Base-by-base conservation (phyloP, 2,329 filamentous ascomycete species). In the Aureobasidium subglaciale region DNA sequence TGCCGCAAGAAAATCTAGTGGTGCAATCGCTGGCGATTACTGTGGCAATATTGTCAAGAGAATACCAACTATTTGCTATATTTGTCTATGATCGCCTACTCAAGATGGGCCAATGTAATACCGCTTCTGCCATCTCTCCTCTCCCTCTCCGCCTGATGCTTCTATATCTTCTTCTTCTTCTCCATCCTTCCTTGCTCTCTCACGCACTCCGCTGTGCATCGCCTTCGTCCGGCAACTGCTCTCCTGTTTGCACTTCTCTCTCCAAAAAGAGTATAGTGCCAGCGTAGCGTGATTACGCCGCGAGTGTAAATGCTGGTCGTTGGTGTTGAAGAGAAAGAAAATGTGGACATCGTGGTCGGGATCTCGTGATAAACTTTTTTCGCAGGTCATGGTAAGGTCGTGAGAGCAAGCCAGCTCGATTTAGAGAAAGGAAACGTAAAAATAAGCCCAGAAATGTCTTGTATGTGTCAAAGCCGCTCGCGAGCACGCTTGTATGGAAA, bases 361-460 rank as follows among this genome's bases (percentile, higher is more conserved):
- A 55, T 55, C 53, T 55, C 53, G 53, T 55, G 40, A 55, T 55
- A 45, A 55, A 55, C 41, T 42, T 46, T 50, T 53, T 38, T 45
- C 20, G 53, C 41, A 46, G 45, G 45, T 57, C 43, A 10, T 50
- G 42, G 43, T 35, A 22, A 41, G 45, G 54, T 56, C 54, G 43
- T 56, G 27, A 42, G 29, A 49, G 54, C 54, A 38, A 18, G 18
- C 35, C 35, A 20, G 54, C 54, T 43, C 54, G 43, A 41, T 27
- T 8, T 29, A 7, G 22, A 30, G 15, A 20, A 24, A 24, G 11
- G 15, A 29, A 1, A 30, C 20, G 43, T 22, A n/a, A 27, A 27
- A 20, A 24, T 15, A 55, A 40, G 16, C 5, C 52, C 18, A n/a
- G 34, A 22, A 10, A 30, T 45, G 41, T 18, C 35, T 29, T 22